These are phyloP conservation scores for Arthrocladium fulminans DNA, from an alignment of 2,329 filamentous ascomycete genomes.

Conservation along the genomic window DNA sequence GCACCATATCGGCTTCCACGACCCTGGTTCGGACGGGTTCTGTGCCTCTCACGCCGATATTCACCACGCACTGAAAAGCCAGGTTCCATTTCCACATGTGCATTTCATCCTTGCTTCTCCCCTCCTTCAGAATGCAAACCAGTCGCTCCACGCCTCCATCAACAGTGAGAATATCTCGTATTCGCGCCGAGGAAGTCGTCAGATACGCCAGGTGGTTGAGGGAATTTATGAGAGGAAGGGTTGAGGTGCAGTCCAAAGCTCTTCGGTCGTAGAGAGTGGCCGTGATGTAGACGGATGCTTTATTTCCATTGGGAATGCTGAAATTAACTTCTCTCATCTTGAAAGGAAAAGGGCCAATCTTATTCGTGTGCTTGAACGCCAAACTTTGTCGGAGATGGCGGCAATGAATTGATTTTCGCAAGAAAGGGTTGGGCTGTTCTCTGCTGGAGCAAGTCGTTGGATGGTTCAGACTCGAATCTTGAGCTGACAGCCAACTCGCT, in stretches of 20 bases:
- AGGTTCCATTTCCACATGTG: constrained; percentile 99
- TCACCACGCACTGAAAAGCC: constrained; percentile 97
- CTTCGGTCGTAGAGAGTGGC: constrained; percentile 95
- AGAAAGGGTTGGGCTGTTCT: background rate
- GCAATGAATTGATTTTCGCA: background rate
- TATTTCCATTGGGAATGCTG: constrained; percentile 98
- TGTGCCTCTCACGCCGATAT: constrained; percentile 92
- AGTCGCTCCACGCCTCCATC: constrained; percentile 96
- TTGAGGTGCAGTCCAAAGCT: constrained; percentile 96
- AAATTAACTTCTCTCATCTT: constrained; percentile 99
- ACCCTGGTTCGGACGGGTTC: constrained; percentile 90
- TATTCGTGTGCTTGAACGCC: background rate
- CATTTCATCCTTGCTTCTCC: constrained; percentile 96
- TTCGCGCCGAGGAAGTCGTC: constrained; percentile 93
- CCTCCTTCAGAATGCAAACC: constrained; percentile 96
- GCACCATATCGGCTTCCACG: constrained; percentile 97
- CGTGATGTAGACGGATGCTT: constrained; percentile 97
- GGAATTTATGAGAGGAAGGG: constrained; percentile 94
- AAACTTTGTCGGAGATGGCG: background rate
- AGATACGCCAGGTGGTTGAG: constrained; percentile 98
- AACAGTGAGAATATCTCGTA: constrained; percentile 94
- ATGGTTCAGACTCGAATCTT: background rate
- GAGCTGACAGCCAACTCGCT: constrained; percentile 7
- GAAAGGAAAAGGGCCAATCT: background rate
- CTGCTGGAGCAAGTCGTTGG: background rate